Base-by-base conservation (phyloP, 768 basidiomycete genomes). In the Tulasnella sp. region DNA sequence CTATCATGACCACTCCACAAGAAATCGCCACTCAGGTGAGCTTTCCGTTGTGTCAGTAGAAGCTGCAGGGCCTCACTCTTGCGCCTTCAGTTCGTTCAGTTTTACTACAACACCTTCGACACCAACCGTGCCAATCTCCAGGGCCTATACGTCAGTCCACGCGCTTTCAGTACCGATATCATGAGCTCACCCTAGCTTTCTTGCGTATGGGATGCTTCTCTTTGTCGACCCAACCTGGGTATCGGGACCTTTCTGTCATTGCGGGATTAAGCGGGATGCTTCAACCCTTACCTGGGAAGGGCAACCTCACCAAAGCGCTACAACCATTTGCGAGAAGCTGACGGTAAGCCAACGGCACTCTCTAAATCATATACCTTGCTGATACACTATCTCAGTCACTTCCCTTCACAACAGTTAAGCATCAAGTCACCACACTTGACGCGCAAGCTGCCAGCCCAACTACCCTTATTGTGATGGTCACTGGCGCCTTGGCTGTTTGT, bases 211-310 rank as follows among this genome's bases (percentile, higher is more conserved):
- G 38, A 58, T 40, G 8, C 71, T 44, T 52, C 44, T 78, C 62
- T 6, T 18, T 68, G 2, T 16, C 46, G 76, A 24, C 19, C 27
- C 18, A 27, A 62, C 44, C 24, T 10, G 10, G 19, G 84, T 40
- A 81, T 81, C 82, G 42, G 83, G 74, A 80, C 82, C 76, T 39
- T 36, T 42, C 79, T 46, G 42, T 52, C 40, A 7, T 71, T n/a
- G 52, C n/a, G 77, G 82, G 58, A 74, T 80, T 36, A 84, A 98
- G 97, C 91, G 96, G 80, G 86, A 88, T 18, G 73, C 82, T 76
- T 98, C 97, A 16, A 97, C 97, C 94, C 86, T 98, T 83, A 90
- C 92, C 9, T 98, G 90, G 85, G 96, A 99, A 86, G 89, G 88
- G 19, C 68, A 82, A 90, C 88, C 31, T 85, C 24, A 84, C 81